phyloP scores from a whole-genome alignment of 2,329 filamentous ascomycete species.

The Epichloe coenophiala region DNA sequence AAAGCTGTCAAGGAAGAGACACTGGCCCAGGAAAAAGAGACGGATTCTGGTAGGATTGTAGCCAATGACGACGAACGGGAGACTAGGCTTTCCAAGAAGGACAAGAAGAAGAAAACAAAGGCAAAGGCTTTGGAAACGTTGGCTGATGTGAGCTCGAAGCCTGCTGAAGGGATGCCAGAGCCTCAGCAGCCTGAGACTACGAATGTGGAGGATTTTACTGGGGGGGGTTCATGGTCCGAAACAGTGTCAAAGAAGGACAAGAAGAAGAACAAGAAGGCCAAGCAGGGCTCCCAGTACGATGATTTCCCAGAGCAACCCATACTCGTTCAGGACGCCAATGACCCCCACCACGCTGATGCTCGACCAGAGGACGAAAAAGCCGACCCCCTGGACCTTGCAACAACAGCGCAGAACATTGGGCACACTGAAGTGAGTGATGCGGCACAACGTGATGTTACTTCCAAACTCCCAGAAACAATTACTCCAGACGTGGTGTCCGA shows the following conservation, averaged over 20 bases:
- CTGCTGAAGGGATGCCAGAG: constrained; percentile 4
- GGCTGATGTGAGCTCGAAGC: constrained; percentile 7
- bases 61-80: constrained; percentile 4
- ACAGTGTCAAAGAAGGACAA: constrained; percentile 15
- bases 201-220: constrained; percentile 1
- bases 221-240: constrained; percentile 2
- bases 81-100: constrained; percentile 12
- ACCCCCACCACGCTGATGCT: constrained; percentile 5
- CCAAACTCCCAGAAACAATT: neutral
- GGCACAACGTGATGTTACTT: constrained; percentile 3
- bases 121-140: constrained; percentile 7
- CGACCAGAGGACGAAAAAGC: constrained; percentile 7
- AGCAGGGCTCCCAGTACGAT: constrained; percentile 3
- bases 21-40: neutral
- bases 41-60: constrained; percentile 3
- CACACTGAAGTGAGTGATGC: constrained; percentile 2
- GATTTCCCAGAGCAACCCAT: constrained; percentile 2
- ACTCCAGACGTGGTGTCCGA: neutral
- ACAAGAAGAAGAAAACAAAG: constrained; percentile 19
- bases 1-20: constrained; percentile 1
- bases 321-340: constrained; percentile 3
- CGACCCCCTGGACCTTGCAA: constrained; percentile 5
- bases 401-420: constrained; percentile 5
- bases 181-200: constrained; percentile 5
- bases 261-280: constrained; percentile 13